These are phyloP conservation scores for Fusarium sp. DNA, from an alignment of 2,329 filamentous ascomycete genomes.

Conservation along the genomic window DNA sequence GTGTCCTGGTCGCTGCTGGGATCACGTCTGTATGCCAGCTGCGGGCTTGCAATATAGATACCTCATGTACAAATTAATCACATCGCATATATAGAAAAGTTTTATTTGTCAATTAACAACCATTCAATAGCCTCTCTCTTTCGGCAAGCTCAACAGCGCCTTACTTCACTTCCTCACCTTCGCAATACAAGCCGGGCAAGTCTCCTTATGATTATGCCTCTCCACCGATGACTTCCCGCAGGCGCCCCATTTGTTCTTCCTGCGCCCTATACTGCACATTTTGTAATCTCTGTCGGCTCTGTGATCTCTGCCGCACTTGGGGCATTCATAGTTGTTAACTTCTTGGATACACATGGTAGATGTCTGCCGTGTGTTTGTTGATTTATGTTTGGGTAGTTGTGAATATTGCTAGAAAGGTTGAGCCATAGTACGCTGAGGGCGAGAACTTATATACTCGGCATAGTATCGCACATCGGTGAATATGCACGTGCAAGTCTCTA, in stretches of 20 bases:
- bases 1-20: accelerated
- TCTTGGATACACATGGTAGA: not conserved
- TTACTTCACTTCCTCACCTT: not conserved
- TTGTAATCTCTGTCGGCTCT: not conserved
- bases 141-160: accelerated
- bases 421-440: accelerated
- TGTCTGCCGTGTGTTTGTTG: accelerated
- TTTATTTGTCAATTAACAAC: not conserved
- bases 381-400: accelerated
- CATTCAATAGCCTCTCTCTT: accelerated
- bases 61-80: not conserved
- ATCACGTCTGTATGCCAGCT: too few relatives aligned
- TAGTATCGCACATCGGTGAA: accelerated
- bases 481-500: not conserved
- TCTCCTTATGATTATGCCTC: too few relatives aligned
- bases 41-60: not conserved
- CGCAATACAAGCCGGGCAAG: not conserved
- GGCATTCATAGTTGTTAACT: not conserved
- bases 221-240: not conserved
- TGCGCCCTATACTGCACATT: not conserved
- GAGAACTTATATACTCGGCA: not conserved
- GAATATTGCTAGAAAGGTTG: accelerated
- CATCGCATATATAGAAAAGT: not conserved
- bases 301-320: not conserved
- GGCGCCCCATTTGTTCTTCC: not conserved